phyloP scores from a whole-genome alignment of 306 rosid genomes.

The Acacia acuminata region DNA sequence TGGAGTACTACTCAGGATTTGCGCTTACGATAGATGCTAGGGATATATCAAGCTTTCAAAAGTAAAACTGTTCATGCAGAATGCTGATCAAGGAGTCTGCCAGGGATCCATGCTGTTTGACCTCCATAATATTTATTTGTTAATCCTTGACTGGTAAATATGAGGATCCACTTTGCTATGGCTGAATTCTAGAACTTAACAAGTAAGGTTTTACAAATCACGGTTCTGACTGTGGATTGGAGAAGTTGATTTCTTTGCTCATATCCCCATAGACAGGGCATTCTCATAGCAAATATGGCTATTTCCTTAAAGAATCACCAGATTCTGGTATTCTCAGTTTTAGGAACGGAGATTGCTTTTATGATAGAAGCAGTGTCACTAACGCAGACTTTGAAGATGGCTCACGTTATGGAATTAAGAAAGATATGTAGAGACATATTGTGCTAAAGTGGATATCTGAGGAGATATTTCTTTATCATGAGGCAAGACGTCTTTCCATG shows the following conservation, averaged over 20 bases:
- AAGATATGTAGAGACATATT: not conserved
- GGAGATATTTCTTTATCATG: not conserved
- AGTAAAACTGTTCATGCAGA: not conserved
- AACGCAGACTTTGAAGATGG: not conserved
- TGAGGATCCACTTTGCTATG: not conserved
- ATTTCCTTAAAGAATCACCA: not conserved
- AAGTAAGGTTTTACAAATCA: not conserved
- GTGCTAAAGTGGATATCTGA: not conserved
- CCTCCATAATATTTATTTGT: not conserved
- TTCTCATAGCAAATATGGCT: not conserved
- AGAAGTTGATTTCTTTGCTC: not conserved
- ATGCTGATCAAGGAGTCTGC: not conserved
- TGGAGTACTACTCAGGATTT: not conserved
- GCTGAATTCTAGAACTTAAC: not conserved
- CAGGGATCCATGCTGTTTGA: not conserved
- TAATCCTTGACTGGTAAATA: not conserved
- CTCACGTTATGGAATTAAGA: not conserved
- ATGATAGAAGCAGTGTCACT: not conserved
- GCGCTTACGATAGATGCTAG: not conserved
- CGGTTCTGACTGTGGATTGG: not conserved
- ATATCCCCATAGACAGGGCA: not conserved
- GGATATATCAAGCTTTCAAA: not conserved
- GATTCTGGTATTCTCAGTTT: not conserved
- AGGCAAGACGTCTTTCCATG: not conserved
- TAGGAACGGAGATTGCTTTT: not conserved